Evolutionary conservation across 345 rosid genomes (phyloP).

Genomic region (Anacardium occidentale): DNA sequence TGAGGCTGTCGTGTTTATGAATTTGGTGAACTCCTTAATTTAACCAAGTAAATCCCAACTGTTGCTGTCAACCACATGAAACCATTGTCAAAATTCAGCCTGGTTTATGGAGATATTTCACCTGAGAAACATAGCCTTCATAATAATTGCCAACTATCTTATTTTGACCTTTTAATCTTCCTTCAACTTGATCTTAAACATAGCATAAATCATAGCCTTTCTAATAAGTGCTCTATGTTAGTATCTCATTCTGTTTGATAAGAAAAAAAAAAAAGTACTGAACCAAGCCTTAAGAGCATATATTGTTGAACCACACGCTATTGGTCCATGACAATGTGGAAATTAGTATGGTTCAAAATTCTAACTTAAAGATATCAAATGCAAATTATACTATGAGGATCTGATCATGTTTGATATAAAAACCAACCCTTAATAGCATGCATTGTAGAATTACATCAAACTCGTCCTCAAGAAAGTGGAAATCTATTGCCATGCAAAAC

Average conservation of each 20-base stretch:
- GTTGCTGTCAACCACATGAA: not conserved
- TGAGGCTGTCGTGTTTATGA: slow-evolving; percentile 1
- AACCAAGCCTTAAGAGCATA: not conserved
- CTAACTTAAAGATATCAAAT: not conserved
- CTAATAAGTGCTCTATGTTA: not conserved
- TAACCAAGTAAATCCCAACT: slow-evolving; percentile 1
- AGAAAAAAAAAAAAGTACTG: not conserved
- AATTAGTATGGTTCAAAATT: slow-evolving; percentile 1
- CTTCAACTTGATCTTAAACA: slow-evolving; percentile 6
- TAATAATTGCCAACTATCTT: not conserved
- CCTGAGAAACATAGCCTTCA: not conserved
- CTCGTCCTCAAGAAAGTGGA: not conserved
- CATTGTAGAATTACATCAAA: not conserved
- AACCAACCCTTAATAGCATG: not conserved
- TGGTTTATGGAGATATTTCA: not conserved
- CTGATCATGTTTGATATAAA: not conserved
- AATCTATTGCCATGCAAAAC: slow-evolving; percentile 2
- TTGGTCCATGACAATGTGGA: not conserved
- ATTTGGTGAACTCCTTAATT: not conserved
- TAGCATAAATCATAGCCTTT: too few relatives aligned
- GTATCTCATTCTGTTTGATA: not conserved
- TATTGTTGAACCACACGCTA: not conserved
- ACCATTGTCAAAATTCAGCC: not conserved
- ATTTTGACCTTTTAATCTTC: not conserved
- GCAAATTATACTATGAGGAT: not conserved